A percentile compares a stretch with the other conserved stretches of the same genome.
These are phyloP conservation scores for Ceratocystis ficicola DNA, from an alignment of 2,329 filamentous ascomycete genomes.

Conservation along the genomic window DNA sequence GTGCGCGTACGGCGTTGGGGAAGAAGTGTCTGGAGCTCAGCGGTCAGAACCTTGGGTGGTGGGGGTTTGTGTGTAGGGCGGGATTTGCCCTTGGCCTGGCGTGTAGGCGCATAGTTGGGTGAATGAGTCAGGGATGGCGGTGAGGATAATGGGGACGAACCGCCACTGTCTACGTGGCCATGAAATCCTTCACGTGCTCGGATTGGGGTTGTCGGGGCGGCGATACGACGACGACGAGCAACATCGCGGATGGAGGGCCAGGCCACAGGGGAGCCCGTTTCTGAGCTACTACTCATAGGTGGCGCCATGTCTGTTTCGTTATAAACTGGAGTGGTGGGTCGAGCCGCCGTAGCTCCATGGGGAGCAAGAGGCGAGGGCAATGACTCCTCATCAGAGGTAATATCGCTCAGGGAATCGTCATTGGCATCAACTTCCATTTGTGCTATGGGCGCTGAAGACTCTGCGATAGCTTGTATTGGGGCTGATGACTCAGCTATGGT, in stretches of 20 bases:
- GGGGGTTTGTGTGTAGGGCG: slow-evolving; percentile 33
- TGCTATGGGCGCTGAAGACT: slow-evolving; percentile 5
- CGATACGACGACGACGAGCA: slow-evolving; percentile 36
- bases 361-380: slow-evolving; percentile 31
- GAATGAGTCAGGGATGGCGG: slow-evolving; percentile 56
- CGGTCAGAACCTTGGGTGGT: slow-evolving; percentile 40
- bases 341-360: slow-evolving; percentile 25
- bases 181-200: slow-evolving; percentile 25
- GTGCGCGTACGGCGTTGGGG: slow-evolving; percentile 38
- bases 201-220: slow-evolving; percentile 31
- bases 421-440: slow-evolving; percentile 16
- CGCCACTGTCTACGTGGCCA: slow-evolving; percentile 25
- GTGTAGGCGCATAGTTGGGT: slow-evolving; percentile 39
- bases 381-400: slow-evolving; percentile 19
- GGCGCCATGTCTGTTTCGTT: slow-evolving; percentile 40
- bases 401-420: slow-evolving; percentile 27
- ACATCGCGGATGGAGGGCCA: slow-evolving; percentile 44
- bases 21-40: slow-evolving; percentile 42
- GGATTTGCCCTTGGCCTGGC: slow-evolving; percentile 24
- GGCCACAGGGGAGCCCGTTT: slow-evolving; percentile 32
- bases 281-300: slow-evolving; percentile 40
- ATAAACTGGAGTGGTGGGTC: slow-evolving; percentile 34
- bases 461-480: not conserved
- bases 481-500: not conserved
- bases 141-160: slow-evolving; percentile 46